A percentile compares a stretch with the other conserved stretches of the same genome.
phyloP scores from a whole-genome alignment of 116 monocot species.

The Phalaenopsis hybrid region DNA sequence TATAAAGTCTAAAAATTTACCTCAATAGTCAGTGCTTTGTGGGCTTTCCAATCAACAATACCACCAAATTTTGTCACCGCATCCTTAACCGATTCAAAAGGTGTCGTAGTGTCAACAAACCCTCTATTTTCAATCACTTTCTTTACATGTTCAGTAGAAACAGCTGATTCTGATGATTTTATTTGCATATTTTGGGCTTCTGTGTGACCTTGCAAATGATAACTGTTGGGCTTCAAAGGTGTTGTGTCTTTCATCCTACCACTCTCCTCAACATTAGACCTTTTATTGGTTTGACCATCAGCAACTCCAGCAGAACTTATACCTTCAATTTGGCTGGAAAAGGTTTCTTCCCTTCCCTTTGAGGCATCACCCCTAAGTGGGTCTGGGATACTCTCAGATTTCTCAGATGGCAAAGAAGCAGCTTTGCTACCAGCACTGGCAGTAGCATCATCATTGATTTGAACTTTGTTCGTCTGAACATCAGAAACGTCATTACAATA shows the following conservation, averaged over 20 bases:
- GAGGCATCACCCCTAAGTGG: conserved; percentile 5
- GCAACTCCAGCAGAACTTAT: background rate
- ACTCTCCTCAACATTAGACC: background rate
- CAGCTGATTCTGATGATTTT: conserved; percentile 11
- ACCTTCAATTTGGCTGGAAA: conserved; percentile 11
- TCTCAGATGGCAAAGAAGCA: conserved; percentile 12
- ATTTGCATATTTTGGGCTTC: conserved; percentile 6
- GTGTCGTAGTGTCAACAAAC: conserved; percentile 63
- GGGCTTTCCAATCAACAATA: conserved; percentile 84
- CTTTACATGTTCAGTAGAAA: conserved; percentile 15
- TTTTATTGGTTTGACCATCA: conserved; percentile 13
- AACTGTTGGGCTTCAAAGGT: background rate
- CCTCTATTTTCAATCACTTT: conserved; percentile 32
- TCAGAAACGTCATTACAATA: background rate
- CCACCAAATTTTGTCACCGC: conserved; percentile 74
- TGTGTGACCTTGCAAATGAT: conserved; percentile 3
- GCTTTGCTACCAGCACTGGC: background rate
- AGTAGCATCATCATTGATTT: conserved; percentile 1
- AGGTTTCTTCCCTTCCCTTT: conserved; percentile 5
- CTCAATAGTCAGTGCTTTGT: conserved; percentile 56
- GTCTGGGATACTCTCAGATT: background rate
- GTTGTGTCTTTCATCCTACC: conserved; percentile 1
- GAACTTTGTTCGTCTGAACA: background rate
- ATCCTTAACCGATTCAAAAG: conserved; percentile 81
- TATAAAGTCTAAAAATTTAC: conserved; percentile 13